phyloP scores from a whole-genome alignment of 2,329 filamentous ascomycete species.

The Didymella lethalis region DNA sequence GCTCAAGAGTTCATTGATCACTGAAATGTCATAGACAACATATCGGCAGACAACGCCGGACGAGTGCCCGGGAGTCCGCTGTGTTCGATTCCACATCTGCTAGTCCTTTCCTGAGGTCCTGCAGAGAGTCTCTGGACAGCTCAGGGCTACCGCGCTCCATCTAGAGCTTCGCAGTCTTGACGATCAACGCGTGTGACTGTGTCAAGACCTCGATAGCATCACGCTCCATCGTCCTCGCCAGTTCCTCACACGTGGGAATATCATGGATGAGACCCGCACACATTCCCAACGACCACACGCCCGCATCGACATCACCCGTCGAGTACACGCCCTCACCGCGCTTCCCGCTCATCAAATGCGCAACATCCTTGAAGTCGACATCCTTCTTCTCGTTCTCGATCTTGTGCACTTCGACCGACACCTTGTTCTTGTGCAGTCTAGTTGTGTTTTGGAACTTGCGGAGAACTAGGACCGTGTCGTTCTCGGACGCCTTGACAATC shows the following conservation, averaged over 20 bases:
- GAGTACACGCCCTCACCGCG: conserved; percentile 38
- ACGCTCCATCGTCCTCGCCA: conserved; percentile 39
- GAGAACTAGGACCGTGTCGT: conserved; percentile 37
- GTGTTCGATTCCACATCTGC: no score
- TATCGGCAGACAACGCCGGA: not conserved
- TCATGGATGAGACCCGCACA: conserved; percentile 74
- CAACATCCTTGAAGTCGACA: conserved; percentile 39
- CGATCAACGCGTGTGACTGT: conserved; percentile 30
- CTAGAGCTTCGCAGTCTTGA: conserved; percentile 27
- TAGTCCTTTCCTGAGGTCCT: not conserved
- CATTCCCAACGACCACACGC: conserved; percentile 80
- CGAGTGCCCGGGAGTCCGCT: not conserved
- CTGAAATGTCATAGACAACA: not conserved
- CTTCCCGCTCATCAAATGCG: conserved; percentile 41
- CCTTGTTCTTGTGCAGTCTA: conserved; percentile 39
- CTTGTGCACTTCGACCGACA: conserved; percentile 33
- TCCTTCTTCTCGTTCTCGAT: conserved; percentile 40
- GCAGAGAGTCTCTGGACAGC: not conserved
- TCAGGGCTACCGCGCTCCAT: not conserved
- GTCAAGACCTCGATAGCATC: conserved; percentile 37
- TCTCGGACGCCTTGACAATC: conserved; percentile 36
- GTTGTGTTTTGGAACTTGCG: conserved; percentile 40
- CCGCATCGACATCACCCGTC: conserved; percentile 39
- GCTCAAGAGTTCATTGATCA: conserved; percentile 16
- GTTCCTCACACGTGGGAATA: conserved; percentile 54